These are phyloP conservation scores for Plasmodium falciparum DNA, from an alignment of 169 alveolate species.

Conservation along the genomic window DNA sequence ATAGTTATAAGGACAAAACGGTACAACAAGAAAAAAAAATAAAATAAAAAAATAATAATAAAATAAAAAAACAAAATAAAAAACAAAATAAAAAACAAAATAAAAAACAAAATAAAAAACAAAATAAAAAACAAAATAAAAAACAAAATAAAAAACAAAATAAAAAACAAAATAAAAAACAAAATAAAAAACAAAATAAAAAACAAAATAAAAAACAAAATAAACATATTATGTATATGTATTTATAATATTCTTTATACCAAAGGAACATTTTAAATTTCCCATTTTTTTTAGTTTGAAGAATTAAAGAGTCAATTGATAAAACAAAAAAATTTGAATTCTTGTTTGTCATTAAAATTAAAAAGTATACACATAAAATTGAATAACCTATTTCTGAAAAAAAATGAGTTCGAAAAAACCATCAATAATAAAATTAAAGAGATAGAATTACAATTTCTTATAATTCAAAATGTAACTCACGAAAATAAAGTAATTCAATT, in stretches of 20 bases:
- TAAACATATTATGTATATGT: background rate
- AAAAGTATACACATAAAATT: conserved; percentile 60
- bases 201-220: no score
- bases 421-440: conserved; percentile 24
- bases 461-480: background rate
- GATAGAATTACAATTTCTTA: conserved; percentile 26
- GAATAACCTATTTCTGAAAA: conserved; percentile 34
- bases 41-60: background rate
- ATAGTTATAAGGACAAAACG: conserved; percentile 1
- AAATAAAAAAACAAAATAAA: no score
- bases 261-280: background rate
- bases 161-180: no score
- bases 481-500: background rate
- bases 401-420: conserved; percentile 25
- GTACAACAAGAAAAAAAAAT: background rate
- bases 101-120: no score
- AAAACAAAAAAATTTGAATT: conserved; percentile 49
- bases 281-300: conserved; percentile 16
- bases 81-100: no score
- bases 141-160: no score
- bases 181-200: no score
- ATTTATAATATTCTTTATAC: background rate
- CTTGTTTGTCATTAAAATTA: conserved; percentile 36
- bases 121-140: no score
- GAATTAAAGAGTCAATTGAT: conserved; percentile 28